Conservation (phyloP, 768 basidiomycete species). For the Mycena sanguinolenta region DNA sequence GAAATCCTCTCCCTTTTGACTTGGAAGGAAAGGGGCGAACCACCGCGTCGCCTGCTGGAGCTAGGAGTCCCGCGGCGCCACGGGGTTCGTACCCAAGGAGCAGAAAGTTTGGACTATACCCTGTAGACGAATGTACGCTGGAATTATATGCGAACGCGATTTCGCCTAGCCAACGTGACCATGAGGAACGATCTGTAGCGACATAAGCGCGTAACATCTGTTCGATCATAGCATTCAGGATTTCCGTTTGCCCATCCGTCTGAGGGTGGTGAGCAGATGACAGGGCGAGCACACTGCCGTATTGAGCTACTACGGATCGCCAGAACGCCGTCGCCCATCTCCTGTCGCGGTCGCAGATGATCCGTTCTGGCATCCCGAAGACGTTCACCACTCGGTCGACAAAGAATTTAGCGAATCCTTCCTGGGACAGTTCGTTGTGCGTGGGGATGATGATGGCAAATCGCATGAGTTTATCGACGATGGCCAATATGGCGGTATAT, state of each 20-base stretch:
- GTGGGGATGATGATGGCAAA: too few relatives aligned
- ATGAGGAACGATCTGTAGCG: neutral
- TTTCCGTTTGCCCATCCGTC: too few relatives aligned
- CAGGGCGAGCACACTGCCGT: neutral
- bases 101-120: too few relatives aligned
- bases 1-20: neutral
- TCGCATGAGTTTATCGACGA: too few relatives aligned
- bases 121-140: too few relatives aligned
- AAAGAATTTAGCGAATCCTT: neutral
- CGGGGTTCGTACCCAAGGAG: neutral
- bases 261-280: neutral
- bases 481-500: too few relatives aligned
- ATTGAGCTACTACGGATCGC: neutral
- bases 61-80: neutral
- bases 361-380: neutral
- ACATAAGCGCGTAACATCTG: too few relatives aligned
- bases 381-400: neutral
- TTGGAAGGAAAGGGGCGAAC: neutral
- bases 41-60: neutral
- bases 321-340: constrained; percentile 36
- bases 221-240: too few relatives aligned
- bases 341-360: constrained; percentile 8
- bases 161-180: neutral
- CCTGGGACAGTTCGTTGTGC: too few relatives aligned
- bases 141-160: neutral